phyloP scores from a whole-genome alignment of 176 grass and related monocot genomes.

The Musa itinerans region DNA sequence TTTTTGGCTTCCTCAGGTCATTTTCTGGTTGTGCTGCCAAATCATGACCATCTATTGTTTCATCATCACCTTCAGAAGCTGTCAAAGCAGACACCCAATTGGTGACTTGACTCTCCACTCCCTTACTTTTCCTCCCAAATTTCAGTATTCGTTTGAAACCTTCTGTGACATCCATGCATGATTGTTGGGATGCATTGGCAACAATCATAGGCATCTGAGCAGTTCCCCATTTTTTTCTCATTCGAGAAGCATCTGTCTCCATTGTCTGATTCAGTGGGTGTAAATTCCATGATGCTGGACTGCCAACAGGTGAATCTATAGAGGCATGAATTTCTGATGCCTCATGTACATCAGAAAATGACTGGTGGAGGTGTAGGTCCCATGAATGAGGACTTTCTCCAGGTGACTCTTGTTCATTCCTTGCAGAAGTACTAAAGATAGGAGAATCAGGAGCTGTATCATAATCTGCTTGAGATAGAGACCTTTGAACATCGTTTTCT shows the following conservation, averaged over 20 bases:
- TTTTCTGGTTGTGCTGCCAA: conserved; percentile 41
- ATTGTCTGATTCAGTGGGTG: conserved; percentile 58
- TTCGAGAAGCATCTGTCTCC: conserved; percentile 62
- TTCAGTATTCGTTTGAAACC: conserved; percentile 92
- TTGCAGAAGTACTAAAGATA: conserved; percentile 39
- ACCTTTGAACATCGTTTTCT: conserved; percentile 46
- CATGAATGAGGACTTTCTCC: conserved; percentile 40
- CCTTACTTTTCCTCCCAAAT: conserved; percentile 88
- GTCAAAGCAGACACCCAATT: conserved; percentile 97
- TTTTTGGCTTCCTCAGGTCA: conserved; percentile 78
- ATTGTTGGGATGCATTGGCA: conserved; percentile 58
- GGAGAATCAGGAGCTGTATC: conserved; percentile 12
- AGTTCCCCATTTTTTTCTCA: conserved; percentile 90
- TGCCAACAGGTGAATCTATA: conserved; percentile 62
- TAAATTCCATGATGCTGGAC: conserved; percentile 81
- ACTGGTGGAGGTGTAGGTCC: conserved; percentile 35
- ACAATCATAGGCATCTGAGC: conserved; percentile 64
- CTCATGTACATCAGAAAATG: conserved; percentile 60
- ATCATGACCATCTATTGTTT: conserved; percentile 62
- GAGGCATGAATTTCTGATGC: conserved; percentile 67
- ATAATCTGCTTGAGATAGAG: conserved; percentile 23
- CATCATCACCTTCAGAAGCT: conserved; percentile 93
- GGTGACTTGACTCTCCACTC: conserved; percentile 50
- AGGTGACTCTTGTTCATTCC: conserved; percentile 37
- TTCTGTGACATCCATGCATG: conserved; percentile 81